phyloP scores from a whole-genome alignment of 1,139 yeast species.

The Ogataea hybrid region DNA sequence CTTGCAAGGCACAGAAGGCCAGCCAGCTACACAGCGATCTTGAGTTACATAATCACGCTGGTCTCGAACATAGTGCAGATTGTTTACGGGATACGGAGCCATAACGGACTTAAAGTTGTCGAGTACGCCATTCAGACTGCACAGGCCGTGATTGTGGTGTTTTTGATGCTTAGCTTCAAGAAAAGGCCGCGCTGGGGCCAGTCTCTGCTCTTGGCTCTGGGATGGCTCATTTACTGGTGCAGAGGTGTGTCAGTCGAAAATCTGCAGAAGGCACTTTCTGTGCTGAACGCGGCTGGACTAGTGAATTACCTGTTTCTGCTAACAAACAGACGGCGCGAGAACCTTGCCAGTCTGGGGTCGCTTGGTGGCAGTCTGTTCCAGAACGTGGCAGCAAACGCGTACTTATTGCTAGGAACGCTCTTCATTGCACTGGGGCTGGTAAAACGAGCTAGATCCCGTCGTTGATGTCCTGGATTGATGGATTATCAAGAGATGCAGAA shows the following conservation, averaged over 20 bases:
- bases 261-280: conserved; percentile 1
- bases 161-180: conserved; percentile 2
- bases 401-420: conserved; percentile 1
- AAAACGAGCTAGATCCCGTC: neutral
- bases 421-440: conserved; percentile 1
- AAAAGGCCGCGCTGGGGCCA: conserved; percentile 1
- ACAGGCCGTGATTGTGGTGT: conserved; percentile 1
- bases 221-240: conserved; percentile 8
- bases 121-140: conserved; percentile 1
- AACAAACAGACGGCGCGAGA: conserved; percentile 3
- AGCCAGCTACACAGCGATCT: conserved; percentile 5
- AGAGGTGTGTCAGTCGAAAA: neutral
- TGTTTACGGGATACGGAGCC: neutral
- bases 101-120: neutral
- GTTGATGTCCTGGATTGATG: neutral
- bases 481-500: neutral
- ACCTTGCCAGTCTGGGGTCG: conserved; percentile 2
- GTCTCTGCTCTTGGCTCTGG: conserved; percentile 2
- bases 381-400: conserved; percentile 4
- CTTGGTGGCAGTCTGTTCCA: conserved; percentile 4
- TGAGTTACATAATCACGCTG: conserved; percentile 9
- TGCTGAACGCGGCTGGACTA: conserved; percentile 6
- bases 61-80: conserved; percentile 2
- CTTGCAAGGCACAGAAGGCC: conserved; percentile 10
- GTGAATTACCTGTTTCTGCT: conserved; percentile 6